Base-by-base conservation (phyloP, 257 asterid species). In the Nicotiana benthamiana region DNA sequence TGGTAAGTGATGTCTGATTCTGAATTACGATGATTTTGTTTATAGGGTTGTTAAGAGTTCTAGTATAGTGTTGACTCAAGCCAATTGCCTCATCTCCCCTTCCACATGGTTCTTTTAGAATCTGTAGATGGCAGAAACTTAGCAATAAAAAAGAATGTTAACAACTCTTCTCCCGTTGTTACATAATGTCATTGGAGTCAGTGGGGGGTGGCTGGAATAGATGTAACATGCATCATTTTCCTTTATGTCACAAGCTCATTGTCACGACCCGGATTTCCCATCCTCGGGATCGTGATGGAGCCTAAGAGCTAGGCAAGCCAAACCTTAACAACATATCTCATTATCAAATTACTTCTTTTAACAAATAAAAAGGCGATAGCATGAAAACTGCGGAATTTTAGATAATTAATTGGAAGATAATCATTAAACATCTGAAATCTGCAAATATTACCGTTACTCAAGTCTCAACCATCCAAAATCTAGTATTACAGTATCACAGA, bases 1-100 rank as follows among this genome's bases (percentile, higher is more conserved):
- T 32, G 86, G 99, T 96, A 87, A 68, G 85, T 32, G 54, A 79
- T 75, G 46, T 52, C 60, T 56, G 16, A 28, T 53, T 66, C 83
- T 67, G 53, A 75, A 5, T 72, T 61, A 27, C 15, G n/a, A 40
- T 66, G 11, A 24, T 24, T 79, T 59, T 70, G 76, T 8, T 63
- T 72, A 20, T 26, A 74, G 27, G 15, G 30, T 26, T 48, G 9
- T 74, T 51, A 34, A 36, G 43, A 78, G 43, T 28, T 78, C 81
- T 78, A 22, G 74, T 27, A 60, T 13, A 20, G 34, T 78, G 8
- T 36, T 12, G 24, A 60, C 59, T 36, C 57, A 34, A 13, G 61
- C 24, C 74, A 60, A 10, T 36, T 36, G 36, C 22, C 81, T 59
- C 10, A 46, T 77, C 10, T 57, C 18, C 81, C 74, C 70, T 22